Evolutionary conservation across 768 basidiomycete species (phyloP).

Genomic region (Crepidotus variabilis): DNA sequence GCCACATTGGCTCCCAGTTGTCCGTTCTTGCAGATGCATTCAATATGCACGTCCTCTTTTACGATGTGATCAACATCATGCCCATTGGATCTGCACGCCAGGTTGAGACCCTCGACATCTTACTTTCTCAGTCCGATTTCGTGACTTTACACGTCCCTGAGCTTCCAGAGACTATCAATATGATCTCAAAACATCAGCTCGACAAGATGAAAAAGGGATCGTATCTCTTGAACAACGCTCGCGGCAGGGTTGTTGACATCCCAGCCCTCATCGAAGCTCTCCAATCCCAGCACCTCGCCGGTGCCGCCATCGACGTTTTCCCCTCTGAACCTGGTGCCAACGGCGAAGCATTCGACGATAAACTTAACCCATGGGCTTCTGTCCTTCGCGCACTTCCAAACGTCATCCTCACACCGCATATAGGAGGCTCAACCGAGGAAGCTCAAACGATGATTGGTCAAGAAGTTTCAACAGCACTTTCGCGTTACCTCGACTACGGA

Average conservation of each 20-base stretch:
- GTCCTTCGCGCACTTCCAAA: slow-evolving; percentile 76
- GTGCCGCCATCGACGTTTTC: slow-evolving; percentile 91
- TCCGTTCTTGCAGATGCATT: slow-evolving; percentile 96
- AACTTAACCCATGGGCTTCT: slow-evolving; percentile 82
- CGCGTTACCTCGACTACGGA: slow-evolving; percentile 90
- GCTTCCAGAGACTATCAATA: slow-evolving; percentile 90
- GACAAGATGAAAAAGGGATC: slow-evolving; percentile 91
- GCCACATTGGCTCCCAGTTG: slow-evolving; percentile 96
- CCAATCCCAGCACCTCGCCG: slow-evolving; percentile 83
- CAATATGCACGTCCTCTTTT: slow-evolving; percentile 93
- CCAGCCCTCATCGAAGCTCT: slow-evolving; percentile 82
- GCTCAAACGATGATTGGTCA: slow-evolving; percentile 97
- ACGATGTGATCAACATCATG: slow-evolving; percentile 97
- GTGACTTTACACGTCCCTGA: slow-evolving; percentile 97
- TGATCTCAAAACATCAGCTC: slow-evolving; percentile 79
- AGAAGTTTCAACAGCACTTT: slow-evolving; percentile 83
- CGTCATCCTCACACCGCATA: slow-evolving; percentile 96
- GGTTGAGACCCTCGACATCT: slow-evolving; percentile 69
- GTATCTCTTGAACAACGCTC: slow-evolving; percentile 97
- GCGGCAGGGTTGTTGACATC: slow-evolving; percentile 93
- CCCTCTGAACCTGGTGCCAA: slow-evolving; percentile 92
- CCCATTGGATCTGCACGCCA: slow-evolving; percentile 92
- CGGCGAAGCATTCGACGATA: slow-evolving; percentile 85
- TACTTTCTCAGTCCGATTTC: slow-evolving; percentile 84
- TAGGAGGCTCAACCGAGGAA: slow-evolving; percentile 98